Conservation (phyloP, 495 filamentous ascomycete species). For the Corynascus novoguineensis region DNA sequence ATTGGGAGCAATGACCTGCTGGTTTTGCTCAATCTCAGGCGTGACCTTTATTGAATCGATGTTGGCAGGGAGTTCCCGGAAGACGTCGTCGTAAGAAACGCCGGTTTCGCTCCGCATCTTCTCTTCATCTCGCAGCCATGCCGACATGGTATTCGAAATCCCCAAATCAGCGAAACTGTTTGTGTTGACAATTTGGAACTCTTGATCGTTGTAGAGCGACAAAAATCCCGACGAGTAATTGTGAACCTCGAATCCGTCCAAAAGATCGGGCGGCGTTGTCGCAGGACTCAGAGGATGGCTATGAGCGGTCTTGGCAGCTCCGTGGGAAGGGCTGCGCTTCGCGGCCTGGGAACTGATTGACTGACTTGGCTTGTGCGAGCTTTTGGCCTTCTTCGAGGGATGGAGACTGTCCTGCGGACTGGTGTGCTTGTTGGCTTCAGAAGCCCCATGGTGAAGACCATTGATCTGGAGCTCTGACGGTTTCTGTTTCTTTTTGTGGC, state of each 20-base stretch:
- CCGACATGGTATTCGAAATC: constrained; percentile 60
- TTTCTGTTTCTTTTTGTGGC: constrained; percentile 68
- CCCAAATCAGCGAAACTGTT: constrained; percentile 65
- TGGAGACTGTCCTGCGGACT: constrained; percentile 32
- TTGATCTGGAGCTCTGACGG: constrained; percentile 48
- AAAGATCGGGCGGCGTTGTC: constrained; percentile 51
- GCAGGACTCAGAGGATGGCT: constrained; percentile 50
- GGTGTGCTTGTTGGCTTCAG: constrained; percentile 30
- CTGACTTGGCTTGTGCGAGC: constrained; percentile 61
- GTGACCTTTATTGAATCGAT: constrained; percentile 32
- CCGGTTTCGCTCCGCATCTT: constrained; percentile 43
- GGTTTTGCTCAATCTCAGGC: constrained; percentile 42
- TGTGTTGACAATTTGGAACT: constrained; percentile 50
- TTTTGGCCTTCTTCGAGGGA: constrained; percentile 67
- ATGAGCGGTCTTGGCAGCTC: constrained; percentile 35
- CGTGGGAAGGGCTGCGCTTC: constrained; percentile 51
- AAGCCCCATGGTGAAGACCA: constrained; percentile 34
- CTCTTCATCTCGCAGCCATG: constrained; percentile 65
- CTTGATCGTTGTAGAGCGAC: constrained; percentile 60
- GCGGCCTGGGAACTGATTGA: constrained; percentile 59
- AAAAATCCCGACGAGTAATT: constrained; percentile 67
- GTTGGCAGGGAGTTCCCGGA: constrained; percentile 37
- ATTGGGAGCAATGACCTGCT: constrained; percentile 39
- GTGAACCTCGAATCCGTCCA: constrained; percentile 52
- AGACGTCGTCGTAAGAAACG: constrained; percentile 44